Evolutionary conservation across 441 rosid species (phyloP).

Genomic region (Populus hybrid): DNA sequence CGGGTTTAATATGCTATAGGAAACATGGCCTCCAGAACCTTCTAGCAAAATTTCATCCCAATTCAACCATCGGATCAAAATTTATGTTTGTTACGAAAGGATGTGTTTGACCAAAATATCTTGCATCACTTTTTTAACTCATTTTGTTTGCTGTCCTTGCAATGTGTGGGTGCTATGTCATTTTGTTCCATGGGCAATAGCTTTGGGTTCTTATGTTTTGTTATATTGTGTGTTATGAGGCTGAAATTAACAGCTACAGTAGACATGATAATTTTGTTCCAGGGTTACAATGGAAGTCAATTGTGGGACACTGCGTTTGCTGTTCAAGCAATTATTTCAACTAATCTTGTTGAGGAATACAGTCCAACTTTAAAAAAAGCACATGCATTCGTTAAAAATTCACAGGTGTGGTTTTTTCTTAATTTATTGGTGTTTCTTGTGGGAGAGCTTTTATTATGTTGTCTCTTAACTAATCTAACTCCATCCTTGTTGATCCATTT

Average conservation of each 20-base stretch:
- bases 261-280: slow-evolving; percentile 20
- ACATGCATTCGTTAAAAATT: slow-evolving; percentile 54
- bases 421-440: slow-evolving; percentile 12
- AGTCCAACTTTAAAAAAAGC: slow-evolving; percentile 66
- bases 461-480: slow-evolving; percentile 4
- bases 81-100: too few relatives aligned
- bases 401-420: slow-evolving; percentile 58
- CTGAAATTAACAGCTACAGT: not conserved
- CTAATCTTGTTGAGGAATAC: slow-evolving; percentile 64
- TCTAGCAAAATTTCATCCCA: too few relatives aligned
- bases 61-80: too few relatives aligned
- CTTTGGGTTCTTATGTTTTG: not conserved
- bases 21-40: too few relatives aligned
- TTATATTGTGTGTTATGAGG: not conserved
- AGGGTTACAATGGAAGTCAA: slow-evolving; percentile 99
- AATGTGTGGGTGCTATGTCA: not conserved
- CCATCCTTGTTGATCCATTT: slow-evolving; percentile 10
- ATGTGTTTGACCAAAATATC: too few relatives aligned
- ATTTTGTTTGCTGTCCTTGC: not conserved
- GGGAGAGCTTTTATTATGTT: slow-evolving; percentile 1
- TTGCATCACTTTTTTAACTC: too few relatives aligned
- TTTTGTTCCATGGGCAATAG: not conserved
- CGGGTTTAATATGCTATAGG: too few relatives aligned
- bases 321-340: slow-evolving; percentile 78
- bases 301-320: slow-evolving; percentile 90